phyloP scores from a whole-genome alignment of 2,329 filamentous ascomycete genomes.

The Escovopsis sp. region DNA sequence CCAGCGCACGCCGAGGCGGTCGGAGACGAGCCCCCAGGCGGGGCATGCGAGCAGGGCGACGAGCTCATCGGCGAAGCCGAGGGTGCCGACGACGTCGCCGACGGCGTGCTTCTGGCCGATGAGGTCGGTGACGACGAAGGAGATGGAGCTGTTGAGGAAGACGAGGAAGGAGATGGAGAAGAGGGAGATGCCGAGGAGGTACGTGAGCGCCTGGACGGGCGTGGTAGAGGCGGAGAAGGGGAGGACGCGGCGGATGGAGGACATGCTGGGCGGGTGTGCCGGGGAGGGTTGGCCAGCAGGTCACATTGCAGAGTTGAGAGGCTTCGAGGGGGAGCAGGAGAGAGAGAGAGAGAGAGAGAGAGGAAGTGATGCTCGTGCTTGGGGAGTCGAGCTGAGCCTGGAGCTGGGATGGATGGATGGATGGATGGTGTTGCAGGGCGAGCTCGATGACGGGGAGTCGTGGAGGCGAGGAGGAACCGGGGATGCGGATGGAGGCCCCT shows the following conservation, averaged over 20 bases:
- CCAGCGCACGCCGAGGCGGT: constrained; percentile 59
- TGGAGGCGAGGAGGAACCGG: too few species aligned
- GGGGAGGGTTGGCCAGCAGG: too few species aligned
- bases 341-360: too few species aligned
- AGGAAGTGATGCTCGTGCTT: too few species aligned
- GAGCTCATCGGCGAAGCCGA: constrained; percentile 74
- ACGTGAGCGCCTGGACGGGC: constrained; percentile 50
- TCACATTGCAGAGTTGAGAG: too few species aligned
- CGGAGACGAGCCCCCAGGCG: constrained; percentile 62
- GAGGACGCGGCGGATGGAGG: constrained; percentile 29
- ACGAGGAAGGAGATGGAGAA: constrained; percentile 84
- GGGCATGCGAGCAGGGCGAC: constrained; percentile 71
- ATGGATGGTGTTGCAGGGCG: too few species aligned
- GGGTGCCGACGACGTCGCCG: constrained; percentile 67
- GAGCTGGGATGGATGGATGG: too few species aligned
- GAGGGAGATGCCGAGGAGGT: constrained; percentile 67
- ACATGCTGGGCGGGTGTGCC: constrained; percentile 11
- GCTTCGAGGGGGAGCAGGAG: too few species aligned
- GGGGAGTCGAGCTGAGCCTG: too few species aligned
- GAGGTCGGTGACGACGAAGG: constrained; percentile 72
- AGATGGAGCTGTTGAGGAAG: constrained; percentile 73
- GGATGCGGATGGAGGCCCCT: too few species aligned
- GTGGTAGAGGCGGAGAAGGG: constrained; percentile 49
- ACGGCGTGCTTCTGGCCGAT: constrained; percentile 60
- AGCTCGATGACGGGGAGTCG: too few species aligned